Conservation (phyloP, 1,284 basidiomycete species). For the Papiliotrema laurentii region DNA sequence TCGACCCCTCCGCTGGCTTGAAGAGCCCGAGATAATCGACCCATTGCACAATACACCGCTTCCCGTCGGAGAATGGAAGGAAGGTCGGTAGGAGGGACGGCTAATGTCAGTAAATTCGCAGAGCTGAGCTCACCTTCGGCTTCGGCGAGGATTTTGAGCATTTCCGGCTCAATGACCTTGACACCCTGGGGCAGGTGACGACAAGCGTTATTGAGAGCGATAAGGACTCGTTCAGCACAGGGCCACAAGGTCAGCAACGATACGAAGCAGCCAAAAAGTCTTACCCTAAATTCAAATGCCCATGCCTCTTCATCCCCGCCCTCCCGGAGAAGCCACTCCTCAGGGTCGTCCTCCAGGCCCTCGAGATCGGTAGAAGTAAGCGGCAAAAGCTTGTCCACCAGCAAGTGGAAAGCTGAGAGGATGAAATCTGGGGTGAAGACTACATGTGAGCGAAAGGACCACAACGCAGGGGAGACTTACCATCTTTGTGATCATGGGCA, state of each 20-base stretch:
- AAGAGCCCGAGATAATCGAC: conserved; percentile 69
- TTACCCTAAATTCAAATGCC: conserved; percentile 79
- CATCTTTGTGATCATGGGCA: conserved; percentile 38
- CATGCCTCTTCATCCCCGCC: conserved; percentile 76
- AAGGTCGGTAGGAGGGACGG: conserved; percentile 54
- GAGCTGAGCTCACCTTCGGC: conserved; percentile 53
- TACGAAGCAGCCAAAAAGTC: neutral
- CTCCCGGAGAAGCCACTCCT: conserved; percentile 82
- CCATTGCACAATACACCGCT: conserved; percentile 81
- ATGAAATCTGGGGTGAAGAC: conserved; percentile 71
- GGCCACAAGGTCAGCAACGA: conserved; percentile 51
- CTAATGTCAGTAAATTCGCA: conserved; percentile 15
- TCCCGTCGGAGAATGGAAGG: conserved; percentile 70
- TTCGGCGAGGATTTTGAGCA: conserved; percentile 58
- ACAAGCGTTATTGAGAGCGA: conserved; percentile 72
- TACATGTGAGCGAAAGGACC: conserved; percentile 35
- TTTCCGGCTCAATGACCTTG: conserved; percentile 61
- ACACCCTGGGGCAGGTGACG: conserved; percentile 52
- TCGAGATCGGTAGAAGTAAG: conserved; percentile 72
- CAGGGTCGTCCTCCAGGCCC: conserved; percentile 73
- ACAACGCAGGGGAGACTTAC: conserved; percentile 20
- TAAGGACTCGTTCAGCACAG: conserved; percentile 79
- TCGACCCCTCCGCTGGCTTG: conserved; percentile 35
- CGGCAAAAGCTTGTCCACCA: conserved; percentile 77
- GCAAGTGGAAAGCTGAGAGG: conserved; percentile 67